Evolutionary conservation across 2,329 filamentous ascomycete genomes (phyloP).

Genomic region (Leptographium wingfieldii): DNA sequence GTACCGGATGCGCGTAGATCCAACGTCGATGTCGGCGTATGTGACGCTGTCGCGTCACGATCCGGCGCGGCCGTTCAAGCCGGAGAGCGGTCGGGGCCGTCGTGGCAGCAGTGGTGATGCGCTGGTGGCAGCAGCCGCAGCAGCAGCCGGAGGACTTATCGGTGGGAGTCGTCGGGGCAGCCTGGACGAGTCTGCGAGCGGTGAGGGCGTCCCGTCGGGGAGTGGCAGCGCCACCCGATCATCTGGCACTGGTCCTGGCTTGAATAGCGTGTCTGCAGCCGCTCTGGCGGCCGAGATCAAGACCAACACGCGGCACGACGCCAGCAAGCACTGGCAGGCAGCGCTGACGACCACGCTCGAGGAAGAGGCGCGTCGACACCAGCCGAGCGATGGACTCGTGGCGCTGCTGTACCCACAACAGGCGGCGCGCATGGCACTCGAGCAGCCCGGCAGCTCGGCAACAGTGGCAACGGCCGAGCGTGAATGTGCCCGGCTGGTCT

Average conservation of each 20-base stretch:
- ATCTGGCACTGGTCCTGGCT: background rate
- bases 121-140: background rate
- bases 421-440: constrained; percentile 49
- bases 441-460: constrained; percentile 44
- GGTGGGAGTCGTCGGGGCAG: constrained; percentile 19
- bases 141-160: constrained; percentile 22
- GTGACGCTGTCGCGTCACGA: constrained; percentile 48
- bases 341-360: constrained; percentile 46
- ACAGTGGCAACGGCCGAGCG: constrained; percentile 51
- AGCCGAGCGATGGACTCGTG: constrained; percentile 49
- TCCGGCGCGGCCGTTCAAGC: constrained; percentile 43
- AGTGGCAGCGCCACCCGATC: no score
- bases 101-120: constrained; percentile 9
- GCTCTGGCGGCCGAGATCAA: constrained; percentile 26
- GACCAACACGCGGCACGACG: constrained; percentile 22
- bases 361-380: constrained; percentile 37
- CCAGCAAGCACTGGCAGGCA: constrained; percentile 42
- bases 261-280: constrained; percentile 17
- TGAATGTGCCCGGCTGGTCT: constrained; percentile 60
- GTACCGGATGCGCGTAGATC: constrained; percentile 52
- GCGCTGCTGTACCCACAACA: constrained; percentile 56
- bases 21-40: constrained; percentile 49
- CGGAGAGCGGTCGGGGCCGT: constrained; percentile 13
- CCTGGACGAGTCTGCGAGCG: constrained; percentile 10
- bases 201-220: background rate